Evolutionary conservation across 139 green algal species (phyloP).

Genomic region (Tetraselmis striata): DNA sequence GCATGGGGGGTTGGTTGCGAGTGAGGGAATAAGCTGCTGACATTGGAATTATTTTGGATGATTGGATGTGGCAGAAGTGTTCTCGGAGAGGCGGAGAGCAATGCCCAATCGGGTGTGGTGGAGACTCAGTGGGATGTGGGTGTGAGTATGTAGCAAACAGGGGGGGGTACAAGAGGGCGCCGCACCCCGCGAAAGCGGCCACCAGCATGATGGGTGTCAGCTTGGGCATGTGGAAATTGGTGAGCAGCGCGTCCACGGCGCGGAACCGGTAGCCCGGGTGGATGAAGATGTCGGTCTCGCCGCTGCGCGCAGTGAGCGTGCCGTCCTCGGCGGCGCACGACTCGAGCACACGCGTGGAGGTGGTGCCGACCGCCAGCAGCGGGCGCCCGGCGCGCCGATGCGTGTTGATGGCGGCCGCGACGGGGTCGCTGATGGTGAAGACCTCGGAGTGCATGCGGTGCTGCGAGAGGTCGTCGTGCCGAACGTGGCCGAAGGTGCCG

Average conservation of each 20-base stretch:
- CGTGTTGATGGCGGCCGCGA: neutral
- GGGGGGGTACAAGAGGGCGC: too few relatives aligned
- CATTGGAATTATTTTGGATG: too few relatives aligned
- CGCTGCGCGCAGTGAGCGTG: neutral
- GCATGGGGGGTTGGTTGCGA: too few relatives aligned
- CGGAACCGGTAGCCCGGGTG: constrained; percentile 12
- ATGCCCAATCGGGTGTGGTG: too few relatives aligned
- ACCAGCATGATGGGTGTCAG: constrained; percentile 18
- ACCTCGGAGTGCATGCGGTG: constrained; percentile 15
- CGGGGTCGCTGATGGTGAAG: neutral
- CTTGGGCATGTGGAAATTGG: constrained; percentile 16
- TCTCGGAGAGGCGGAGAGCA: too few relatives aligned
- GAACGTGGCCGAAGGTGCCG: constrained; percentile 10
- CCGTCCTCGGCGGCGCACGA: neutral
- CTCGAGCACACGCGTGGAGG: constrained; percentile 9
- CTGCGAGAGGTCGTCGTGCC: neutral
- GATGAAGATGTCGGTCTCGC: constrained; percentile 12
- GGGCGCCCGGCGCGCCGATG: neutral
- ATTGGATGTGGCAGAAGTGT: too few relatives aligned
- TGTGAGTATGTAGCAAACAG: neutral
- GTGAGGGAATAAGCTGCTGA: too few relatives aligned
- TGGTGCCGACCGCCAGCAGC: constrained; percentile 15
- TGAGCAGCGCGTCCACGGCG: constrained; percentile 8
- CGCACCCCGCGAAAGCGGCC: neutral
- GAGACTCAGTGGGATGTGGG: too few relatives aligned